Conservation (phyloP, 768 basidiomycete genomes). For the Leccinum obscurum region DNA sequence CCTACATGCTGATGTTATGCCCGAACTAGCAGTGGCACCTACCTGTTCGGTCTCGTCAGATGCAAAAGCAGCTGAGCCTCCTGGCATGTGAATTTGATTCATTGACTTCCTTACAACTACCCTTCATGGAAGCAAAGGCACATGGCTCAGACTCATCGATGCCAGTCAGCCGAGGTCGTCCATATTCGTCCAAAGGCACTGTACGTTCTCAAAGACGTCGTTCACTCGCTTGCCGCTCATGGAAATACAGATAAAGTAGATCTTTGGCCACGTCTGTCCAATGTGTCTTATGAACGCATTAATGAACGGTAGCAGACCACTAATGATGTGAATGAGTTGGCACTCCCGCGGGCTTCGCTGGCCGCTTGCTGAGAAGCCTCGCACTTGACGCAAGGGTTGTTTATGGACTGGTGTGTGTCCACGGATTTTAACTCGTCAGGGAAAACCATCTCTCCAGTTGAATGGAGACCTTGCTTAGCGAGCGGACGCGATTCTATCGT, state of each 20-base stretch:
- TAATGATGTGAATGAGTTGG: constrained; percentile 8
- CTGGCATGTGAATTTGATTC: constrained; percentile 14
- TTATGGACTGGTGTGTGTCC: constrained; percentile 18
- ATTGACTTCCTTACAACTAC: constrained; percentile 20
- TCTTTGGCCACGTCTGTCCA: constrained; percentile 1
- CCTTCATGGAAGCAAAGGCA: not conserved
- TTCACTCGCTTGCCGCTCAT: not conserved
- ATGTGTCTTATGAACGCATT: not conserved
- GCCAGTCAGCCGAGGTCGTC: not conserved
- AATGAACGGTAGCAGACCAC: constrained; percentile 6
- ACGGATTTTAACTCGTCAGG: constrained; percentile 15
- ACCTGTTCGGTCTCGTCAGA: not conserved
- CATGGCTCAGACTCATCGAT: not conserved
- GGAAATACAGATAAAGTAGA: not conserved
- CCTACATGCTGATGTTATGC: constrained; percentile 1
- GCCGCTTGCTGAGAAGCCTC: constrained; percentile 21
- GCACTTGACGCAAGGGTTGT: constrained; percentile 14
- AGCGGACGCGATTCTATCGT: constrained; percentile 1
- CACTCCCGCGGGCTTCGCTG: constrained; percentile 19
- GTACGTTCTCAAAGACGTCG: constrained; percentile 1
- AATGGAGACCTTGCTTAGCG: constrained; percentile 15
- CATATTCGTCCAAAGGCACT: not conserved
- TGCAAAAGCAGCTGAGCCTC: not conserved
- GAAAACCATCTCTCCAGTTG: constrained; percentile 8
- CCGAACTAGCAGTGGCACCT: not conserved